Percentiles rank a stretch among this genome's conserved stretches.
These are phyloP conservation scores for Protea cynaroides DNA, from an alignment of 164 flowering plant genomes.

Conservation along the genomic window DNA sequence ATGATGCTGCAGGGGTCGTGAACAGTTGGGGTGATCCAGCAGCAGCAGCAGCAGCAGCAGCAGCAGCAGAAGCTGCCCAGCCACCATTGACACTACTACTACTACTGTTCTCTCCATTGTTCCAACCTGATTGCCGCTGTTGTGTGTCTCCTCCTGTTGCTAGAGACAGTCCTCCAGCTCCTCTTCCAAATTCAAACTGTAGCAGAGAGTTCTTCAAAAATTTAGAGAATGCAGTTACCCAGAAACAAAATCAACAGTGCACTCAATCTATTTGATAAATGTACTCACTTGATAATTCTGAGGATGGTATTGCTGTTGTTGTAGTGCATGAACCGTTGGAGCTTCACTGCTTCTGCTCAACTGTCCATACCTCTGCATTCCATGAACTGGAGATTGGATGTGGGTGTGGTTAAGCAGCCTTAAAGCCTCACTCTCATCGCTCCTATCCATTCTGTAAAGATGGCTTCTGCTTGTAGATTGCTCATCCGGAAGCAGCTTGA, in stretches of 20 bases:
- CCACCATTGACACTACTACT: neutral
- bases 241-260: neutral
- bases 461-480: conserved; percentile 8
- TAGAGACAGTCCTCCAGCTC: conserved; percentile 27
- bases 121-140: conserved; percentile 14
- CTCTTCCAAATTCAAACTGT: conserved; percentile 31
- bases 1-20: conserved; percentile 90
- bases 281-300: conserved; percentile 40
- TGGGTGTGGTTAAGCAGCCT: conserved; percentile 37
- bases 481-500: conserved; percentile 16
- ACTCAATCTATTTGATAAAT: neutral
- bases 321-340: conserved; percentile 28
- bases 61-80: conserved; percentile 8
- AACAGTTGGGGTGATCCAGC: conserved; percentile 31
- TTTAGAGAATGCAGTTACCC: neutral
- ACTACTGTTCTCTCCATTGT: neutral
- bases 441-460: conserved; percentile 14
- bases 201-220: neutral
- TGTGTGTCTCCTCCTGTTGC: conserved; percentile 27
- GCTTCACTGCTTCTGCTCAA: conserved; percentile 32
- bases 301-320: conserved; percentile 31
- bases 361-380: conserved; percentile 29
- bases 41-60: conserved; percentile 7
- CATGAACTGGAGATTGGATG: conserved; percentile 35
- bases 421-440: conserved; percentile 27